A percentile compares a stretch with the other conserved stretches of the same genome.
Evolutionary conservation across 2,329 filamentous ascomycete species (phyloP).

Genomic region (Pseudodiploospora longispora): DNA sequence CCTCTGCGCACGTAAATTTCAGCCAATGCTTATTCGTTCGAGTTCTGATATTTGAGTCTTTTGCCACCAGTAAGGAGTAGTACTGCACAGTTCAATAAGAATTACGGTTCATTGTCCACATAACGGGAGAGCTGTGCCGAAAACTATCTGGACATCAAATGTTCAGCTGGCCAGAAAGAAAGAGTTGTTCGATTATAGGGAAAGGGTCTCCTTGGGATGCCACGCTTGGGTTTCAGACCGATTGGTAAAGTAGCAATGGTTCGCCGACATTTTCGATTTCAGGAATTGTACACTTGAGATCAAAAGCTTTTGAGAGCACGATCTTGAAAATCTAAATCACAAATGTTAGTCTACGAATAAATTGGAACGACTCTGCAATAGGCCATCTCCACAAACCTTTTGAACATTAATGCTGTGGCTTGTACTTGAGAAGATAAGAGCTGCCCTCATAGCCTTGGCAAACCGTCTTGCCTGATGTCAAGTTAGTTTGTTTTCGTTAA

Average conservation of each 20-base stretch:
- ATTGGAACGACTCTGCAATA: neutral
- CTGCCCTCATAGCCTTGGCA: slow-evolving; percentile 96
- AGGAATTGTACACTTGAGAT: slow-evolving; percentile 96
- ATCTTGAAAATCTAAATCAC: slow-evolving; percentile 90
- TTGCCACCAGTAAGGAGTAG: too few species aligned
- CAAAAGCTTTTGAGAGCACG: slow-evolving; percentile 95
- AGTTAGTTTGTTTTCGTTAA: slow-evolving; percentile 4
- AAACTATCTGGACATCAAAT: too few species aligned
- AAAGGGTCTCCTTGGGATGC: too few species aligned
- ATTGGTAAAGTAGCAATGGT: slow-evolving; percentile 84
- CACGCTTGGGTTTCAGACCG: slow-evolving; percentile 24
- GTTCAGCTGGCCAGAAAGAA: too few species aligned
- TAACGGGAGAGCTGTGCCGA: too few species aligned
- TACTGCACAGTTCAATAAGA: too few species aligned
- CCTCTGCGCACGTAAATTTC: too few species aligned
- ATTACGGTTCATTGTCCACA: too few species aligned
- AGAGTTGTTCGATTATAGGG: too few species aligned
- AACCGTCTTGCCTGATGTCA: slow-evolving; percentile 72
- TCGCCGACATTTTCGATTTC: slow-evolving; percentile 98
- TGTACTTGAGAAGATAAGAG: slow-evolving; percentile 96
- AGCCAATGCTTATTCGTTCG: too few species aligned
- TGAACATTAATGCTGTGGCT: slow-evolving; percentile 99
- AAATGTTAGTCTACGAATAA: slow-evolving; percentile 2
- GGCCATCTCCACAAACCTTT: slow-evolving; percentile 51
- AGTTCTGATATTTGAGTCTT: too few species aligned